Percentiles rank a stretch among this genome's conserved stretches.
phyloP scores from a whole-genome alignment of 257 asterid species.

The Solanum etuberosum region DNA sequence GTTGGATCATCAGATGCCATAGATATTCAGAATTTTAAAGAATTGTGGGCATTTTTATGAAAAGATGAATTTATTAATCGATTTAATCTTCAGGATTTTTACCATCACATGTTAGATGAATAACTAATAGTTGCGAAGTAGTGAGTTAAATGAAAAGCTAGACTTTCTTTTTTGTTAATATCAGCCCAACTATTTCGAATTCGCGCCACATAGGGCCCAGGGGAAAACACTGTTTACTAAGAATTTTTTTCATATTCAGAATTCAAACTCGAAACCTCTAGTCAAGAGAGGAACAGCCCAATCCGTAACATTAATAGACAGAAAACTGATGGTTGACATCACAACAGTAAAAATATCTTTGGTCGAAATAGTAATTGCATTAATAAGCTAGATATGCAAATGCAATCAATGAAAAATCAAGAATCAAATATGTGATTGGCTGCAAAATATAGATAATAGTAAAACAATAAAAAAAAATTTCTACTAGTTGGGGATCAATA shows the following conservation, averaged over 20 bases:
- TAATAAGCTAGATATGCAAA: background rate
- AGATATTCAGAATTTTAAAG: background rate
- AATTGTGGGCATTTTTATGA: background rate
- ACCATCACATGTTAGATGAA: no score
- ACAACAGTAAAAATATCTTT: background rate
- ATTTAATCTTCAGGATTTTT: no score
- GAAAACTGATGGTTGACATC: background rate
- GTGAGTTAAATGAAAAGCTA: no score
- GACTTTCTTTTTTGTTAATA: no score
- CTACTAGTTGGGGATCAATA: background rate
- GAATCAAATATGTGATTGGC: background rate
- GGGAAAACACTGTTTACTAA: background rate
- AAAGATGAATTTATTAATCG: background rate
- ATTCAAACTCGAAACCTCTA: fast-evolving
- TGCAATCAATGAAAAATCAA: background rate
- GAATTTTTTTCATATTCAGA: fast-evolving
- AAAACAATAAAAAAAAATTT: background rate
- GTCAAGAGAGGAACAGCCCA: fast-evolving
- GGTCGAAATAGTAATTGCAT: background rate
- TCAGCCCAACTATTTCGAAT: no score
- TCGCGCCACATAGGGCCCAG: fast-evolving
- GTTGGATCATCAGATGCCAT: background rate
- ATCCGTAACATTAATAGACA: no score
- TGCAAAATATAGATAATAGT: background rate
- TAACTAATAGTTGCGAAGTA: no score